phyloP scores from a whole-genome alignment of 116 monocot species.

The Iris pallida region DNA sequence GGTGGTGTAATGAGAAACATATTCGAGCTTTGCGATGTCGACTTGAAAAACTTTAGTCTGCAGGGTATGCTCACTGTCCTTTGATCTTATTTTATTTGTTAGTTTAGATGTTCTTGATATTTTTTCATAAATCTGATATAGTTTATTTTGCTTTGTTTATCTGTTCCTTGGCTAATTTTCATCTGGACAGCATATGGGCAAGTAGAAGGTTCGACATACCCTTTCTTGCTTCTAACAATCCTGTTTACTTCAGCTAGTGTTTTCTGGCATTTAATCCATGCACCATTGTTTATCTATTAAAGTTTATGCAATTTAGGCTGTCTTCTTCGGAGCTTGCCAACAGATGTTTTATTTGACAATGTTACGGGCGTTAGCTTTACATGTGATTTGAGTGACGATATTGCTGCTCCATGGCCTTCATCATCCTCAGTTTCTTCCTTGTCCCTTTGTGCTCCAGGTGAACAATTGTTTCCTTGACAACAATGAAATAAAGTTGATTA shows the following conservation, averaged over 20 bases:
- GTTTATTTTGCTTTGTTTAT: background rate
- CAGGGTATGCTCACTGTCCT: constrained; percentile 51
- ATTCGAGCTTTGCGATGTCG: constrained; percentile 83
- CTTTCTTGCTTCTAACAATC: background rate
- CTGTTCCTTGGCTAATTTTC: constrained; percentile 9
- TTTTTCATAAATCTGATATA: constrained; percentile 5
- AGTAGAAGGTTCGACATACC: constrained; percentile 52
- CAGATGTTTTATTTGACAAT: constrained; percentile 86
- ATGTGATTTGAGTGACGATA: constrained; percentile 95
- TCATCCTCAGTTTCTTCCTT: constrained; percentile 83
- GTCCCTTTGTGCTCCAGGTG: constrained; percentile 94
- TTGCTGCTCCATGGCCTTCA: constrained; percentile 98
- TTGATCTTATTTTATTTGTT: constrained; percentile 2
- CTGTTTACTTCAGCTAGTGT: background rate
- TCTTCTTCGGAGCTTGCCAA: constrained; percentile 86
- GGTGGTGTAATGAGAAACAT: constrained; percentile 77
- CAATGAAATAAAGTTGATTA: too few relatives aligned
- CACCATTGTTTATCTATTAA: background rate
- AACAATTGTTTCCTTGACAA: background rate
- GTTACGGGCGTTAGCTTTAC: constrained; percentile 87
- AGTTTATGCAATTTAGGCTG: constrained; percentile 54
- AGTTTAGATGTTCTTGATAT: background rate
- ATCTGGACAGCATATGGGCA: constrained; percentile 77
- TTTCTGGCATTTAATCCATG: background rate
- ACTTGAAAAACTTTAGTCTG: constrained; percentile 96